Evolutionary conservation across 2,329 filamentous ascomycete genomes (phyloP), one percentile per base, ranked within the genome.

Genomic region (Fusarium foetens): DNA sequence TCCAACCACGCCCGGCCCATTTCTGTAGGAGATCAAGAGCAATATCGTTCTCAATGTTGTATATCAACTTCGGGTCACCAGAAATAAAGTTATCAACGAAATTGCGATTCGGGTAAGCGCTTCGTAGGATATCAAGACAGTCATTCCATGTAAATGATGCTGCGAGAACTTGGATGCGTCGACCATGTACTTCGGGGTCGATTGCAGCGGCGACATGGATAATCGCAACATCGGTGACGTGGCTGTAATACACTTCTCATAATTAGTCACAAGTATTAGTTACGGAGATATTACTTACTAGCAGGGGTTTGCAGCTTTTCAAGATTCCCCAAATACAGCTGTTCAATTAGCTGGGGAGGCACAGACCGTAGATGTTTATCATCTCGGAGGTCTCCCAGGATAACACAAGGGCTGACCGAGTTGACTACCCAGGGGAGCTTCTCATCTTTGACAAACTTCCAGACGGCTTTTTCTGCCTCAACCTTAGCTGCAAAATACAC

Each of bases 321-420:
- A 11, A 38, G 52, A 3, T 69, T 69, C 7, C 70, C 68, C 48
- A 71, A 3, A 23, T 73, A 74, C 5, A 74, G 46, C 17, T 74
- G 68, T 38, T 71, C 43, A 4, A 74, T 35, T 4, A 74, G 49
- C 42, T 71, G 71, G 1, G 70, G 71, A 7, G 70, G 70, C 10
- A 74, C 46, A 12, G 71, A 71, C 8, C 71, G 70, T 17, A 73
- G 67, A 43, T 74, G 71, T 10, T 72, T 70, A 2, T 70, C 68
- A n/a, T 58, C 33, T 8, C 41, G 41, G 8, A 51, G 51, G 6
- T 68, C 71, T 13, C 72, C 72, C 4, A 74, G 23, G 1, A 74
- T 70, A 16, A 53, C 29, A 46, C 68, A 74, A n/a, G 72, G 72
- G 14, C 71, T 74, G 13, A 74, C 68, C 4, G 68, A 72, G 41